These are phyloP conservation scores for Jamesozyma piceae DNA, from an alignment of 805 yeast genomes.

Conservation along the genomic window DNA sequence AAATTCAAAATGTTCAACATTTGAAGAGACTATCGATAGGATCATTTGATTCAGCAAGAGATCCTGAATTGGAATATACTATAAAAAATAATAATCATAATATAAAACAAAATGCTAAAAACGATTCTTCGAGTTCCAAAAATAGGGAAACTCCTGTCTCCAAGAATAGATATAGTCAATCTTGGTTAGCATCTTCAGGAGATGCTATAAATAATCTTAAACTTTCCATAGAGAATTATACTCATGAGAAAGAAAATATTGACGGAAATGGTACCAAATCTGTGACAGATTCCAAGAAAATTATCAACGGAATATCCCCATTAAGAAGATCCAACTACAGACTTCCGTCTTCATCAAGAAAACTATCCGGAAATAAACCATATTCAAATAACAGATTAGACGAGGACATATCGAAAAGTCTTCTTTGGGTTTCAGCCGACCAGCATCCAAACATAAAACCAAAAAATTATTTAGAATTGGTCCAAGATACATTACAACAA, in stretches of 20 bases:
- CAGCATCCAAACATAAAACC: conserved; percentile 91
- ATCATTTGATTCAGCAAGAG: conserved; percentile 37
- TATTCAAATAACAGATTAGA: not conserved
- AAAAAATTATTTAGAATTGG: conserved; percentile 63
- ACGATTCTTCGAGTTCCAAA: not conserved
- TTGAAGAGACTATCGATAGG: conserved; percentile 67
- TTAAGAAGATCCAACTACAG: not conserved
- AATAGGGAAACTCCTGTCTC: not conserved
- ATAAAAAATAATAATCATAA: conserved; percentile 1
- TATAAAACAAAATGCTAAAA: not conserved
- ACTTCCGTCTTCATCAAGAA: not conserved
- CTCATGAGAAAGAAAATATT: not conserved
- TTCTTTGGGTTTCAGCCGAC: conserved; percentile 92
- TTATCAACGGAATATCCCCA: no score
- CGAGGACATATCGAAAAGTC: conserved; percentile 33
- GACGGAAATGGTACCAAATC: no score
- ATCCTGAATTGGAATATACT: conserved; percentile 53
- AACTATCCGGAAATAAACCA: not conserved
- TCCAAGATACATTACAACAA: conserved; percentile 36
- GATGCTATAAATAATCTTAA: not conserved
- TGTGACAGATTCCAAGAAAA: no score
- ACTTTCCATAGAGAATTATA: not conserved
- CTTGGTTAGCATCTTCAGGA: not conserved
- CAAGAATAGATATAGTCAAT: not conserved
- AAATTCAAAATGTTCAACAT: conserved; percentile 63